These are phyloP conservation scores for Leccinum insolens DNA, from an alignment of 1,284 basidiomycete species.

Conservation along the genomic window DNA sequence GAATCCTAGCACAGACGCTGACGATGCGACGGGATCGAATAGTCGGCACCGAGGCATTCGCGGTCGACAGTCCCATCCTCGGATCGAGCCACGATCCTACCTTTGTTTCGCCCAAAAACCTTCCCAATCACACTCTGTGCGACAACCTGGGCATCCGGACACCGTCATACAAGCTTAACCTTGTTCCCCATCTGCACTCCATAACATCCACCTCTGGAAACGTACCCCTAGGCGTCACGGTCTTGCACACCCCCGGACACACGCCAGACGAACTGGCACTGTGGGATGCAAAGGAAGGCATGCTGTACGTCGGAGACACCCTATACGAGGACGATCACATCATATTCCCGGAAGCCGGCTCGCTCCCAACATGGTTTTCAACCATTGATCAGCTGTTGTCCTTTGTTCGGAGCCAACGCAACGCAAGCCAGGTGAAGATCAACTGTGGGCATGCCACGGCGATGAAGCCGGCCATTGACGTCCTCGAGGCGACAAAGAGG, in stretches of 20 bases:
- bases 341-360: slow-evolving; percentile 55
- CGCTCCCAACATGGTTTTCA: slow-evolving; percentile 49
- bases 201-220: slow-evolving; percentile 24
- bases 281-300: slow-evolving; percentile 49
- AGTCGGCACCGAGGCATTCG: slow-evolving; percentile 56
- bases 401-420: slow-evolving; percentile 39
- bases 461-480: slow-evolving; percentile 44
- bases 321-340: slow-evolving; percentile 56
- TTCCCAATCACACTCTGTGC: slow-evolving; percentile 50
- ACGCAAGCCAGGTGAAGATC: slow-evolving; percentile 38
- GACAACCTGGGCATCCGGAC: slow-evolving; percentile 40
- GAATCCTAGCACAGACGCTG: not conserved
- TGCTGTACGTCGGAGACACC: slow-evolving; percentile 59
- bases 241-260: slow-evolving; percentile 59
- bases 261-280: slow-evolving; percentile 58
- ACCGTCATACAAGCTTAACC: slow-evolving; percentile 46
- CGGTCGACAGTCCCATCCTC: slow-evolving; percentile 46
- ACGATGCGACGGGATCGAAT: not conserved
- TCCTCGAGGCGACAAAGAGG: slow-evolving; percentile 41
- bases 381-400: slow-evolving; percentile 45
- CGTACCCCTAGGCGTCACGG: slow-evolving; percentile 37
- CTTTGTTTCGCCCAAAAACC: slow-evolving; percentile 43
- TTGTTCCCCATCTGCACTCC: slow-evolving; percentile 43
- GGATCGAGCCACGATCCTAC: slow-evolving; percentile 47
- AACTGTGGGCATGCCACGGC: slow-evolving; percentile 53